Conservation (phyloP, 345 rosid genomes). For the Linum lewisii region DNA sequence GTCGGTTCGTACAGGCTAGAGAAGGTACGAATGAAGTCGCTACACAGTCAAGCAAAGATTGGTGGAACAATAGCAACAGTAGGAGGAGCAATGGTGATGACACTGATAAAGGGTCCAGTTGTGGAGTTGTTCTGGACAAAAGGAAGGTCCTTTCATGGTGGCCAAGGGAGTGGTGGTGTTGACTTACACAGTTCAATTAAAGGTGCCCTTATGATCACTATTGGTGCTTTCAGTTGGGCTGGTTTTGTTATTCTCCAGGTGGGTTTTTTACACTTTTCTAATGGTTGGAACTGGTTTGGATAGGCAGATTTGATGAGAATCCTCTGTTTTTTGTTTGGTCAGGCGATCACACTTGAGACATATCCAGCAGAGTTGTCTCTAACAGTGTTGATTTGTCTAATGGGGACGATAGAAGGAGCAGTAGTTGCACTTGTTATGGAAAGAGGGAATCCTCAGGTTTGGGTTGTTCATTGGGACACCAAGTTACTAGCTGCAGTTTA, state of each 20-base stretch:
- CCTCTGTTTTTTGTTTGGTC: background rate
- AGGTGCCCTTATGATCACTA: slow-evolving; percentile 53
- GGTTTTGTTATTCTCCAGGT: slow-evolving; percentile 74
- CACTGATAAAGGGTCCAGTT: slow-evolving; percentile 56
- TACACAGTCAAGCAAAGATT: slow-evolving; percentile 58
- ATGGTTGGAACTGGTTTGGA: too few species aligned
- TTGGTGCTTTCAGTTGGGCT: slow-evolving; percentile 66
- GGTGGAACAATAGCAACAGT: slow-evolving; percentile 75
- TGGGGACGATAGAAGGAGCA: slow-evolving; percentile 63
- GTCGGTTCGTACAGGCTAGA: slow-evolving; percentile 43
- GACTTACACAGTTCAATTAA: slow-evolving; percentile 39
- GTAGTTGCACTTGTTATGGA: slow-evolving; percentile 60
- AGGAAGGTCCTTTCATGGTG: slow-evolving; percentile 21
- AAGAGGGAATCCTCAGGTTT: slow-evolving; percentile 40
- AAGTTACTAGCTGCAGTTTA: slow-evolving; percentile 53
- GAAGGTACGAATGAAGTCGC: slow-evolving; percentile 40
- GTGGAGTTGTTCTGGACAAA: slow-evolving; percentile 46
- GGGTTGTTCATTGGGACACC: slow-evolving; percentile 71
- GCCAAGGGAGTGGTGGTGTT: slow-evolving; percentile 28
- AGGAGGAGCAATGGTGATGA: slow-evolving; percentile 90
- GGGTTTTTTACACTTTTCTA: too few species aligned
- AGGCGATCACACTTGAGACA: slow-evolving; percentile 53
- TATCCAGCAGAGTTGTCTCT: slow-evolving; percentile 81
- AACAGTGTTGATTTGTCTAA: slow-evolving; percentile 64
- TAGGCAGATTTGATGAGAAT: too few species aligned